Evolutionary conservation across 768 basidiomycete species (phyloP).

Genomic region (Hericium alpestre): DNA sequence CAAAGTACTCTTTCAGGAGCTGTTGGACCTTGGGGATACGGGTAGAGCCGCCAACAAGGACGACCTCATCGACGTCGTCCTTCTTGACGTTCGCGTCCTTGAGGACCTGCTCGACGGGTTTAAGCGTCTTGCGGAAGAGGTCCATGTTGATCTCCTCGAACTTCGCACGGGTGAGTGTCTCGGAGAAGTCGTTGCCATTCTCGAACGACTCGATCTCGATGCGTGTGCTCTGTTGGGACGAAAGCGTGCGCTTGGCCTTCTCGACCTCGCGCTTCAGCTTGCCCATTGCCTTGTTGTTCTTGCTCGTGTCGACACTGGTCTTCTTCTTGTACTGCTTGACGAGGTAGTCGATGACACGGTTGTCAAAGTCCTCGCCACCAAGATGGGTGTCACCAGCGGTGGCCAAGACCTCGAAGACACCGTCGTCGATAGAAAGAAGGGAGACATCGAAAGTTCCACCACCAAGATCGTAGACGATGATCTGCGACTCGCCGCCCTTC

Average conservation of each 20-base stretch:
- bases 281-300: constrained; percentile 40
- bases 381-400: constrained; percentile 58
- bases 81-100: constrained; percentile 98
- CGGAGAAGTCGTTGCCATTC: constrained; percentile 92
- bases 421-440: constrained; percentile 63
- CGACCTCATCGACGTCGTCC: constrained; percentile 88
- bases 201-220: constrained; percentile 96
- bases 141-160: constrained; percentile 99
- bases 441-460: constrained; percentile 99
- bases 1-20: constrained; percentile 93
- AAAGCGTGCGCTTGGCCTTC: constrained; percentile 63
- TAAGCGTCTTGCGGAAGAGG: constrained; percentile 98
- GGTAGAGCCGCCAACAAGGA: constrained; percentile 94
- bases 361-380: constrained; percentile 50
- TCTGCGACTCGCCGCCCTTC: constrained; percentile 86
- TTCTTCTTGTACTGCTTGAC: constrained; percentile 47
- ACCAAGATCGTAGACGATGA: constrained; percentile 97
- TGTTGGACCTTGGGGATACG: constrained; percentile 99
- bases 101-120: constrained; percentile 96
- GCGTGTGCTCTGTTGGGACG: constrained; percentile 81
- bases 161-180: constrained; percentile 94
- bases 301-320: constrained; percentile 37
- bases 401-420: constrained; percentile 47
- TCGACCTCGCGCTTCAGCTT: constrained; percentile 37
- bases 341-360: constrained; percentile 40